phyloP scores from a whole-genome alignment of 176 grass and related monocot species.

The Carex littledalei region DNA sequence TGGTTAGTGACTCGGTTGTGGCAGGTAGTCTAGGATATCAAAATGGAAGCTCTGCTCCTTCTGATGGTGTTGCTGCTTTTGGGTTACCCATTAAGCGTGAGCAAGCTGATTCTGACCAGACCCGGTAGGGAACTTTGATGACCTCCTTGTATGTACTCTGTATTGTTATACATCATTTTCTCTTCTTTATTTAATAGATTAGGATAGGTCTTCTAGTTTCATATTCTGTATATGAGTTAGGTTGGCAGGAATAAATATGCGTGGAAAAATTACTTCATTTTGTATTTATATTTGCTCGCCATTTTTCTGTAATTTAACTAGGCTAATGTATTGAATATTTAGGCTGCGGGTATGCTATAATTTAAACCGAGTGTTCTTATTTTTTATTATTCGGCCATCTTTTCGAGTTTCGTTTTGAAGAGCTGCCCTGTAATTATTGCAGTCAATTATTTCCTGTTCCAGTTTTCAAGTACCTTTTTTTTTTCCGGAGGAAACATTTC shows the following conservation, averaged over 20 bases:
- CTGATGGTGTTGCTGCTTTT: conserved; percentile 36
- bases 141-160: conserved; percentile 19
- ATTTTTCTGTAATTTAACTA: conserved; percentile 14
- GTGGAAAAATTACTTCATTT: background rate
- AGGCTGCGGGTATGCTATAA: background rate
- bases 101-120: conserved; percentile 31
- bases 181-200: background rate
- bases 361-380: background rate
- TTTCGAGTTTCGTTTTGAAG: background rate
- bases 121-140: background rate
- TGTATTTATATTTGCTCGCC: background rate
- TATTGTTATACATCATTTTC: conserved; percentile 5
- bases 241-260: conserved; percentile 21
- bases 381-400: background rate
- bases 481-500: background rate
- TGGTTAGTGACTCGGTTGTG: conserved; percentile 88
- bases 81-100: conserved; percentile 51
- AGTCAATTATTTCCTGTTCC: background rate
- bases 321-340: background rate
- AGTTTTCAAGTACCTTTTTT: background rate
- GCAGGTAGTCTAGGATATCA: conserved; percentile 57
- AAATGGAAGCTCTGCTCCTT: conserved; percentile 51
- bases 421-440: background rate
- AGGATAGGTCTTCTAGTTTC: conserved; percentile 5
- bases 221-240: conserved; percentile 20